Evolutionary conservation across 768 basidiomycete genomes (phyloP), one percentile per base, ranked within the genome.

Genomic region (Coprinopsis marcescibilis): DNA sequence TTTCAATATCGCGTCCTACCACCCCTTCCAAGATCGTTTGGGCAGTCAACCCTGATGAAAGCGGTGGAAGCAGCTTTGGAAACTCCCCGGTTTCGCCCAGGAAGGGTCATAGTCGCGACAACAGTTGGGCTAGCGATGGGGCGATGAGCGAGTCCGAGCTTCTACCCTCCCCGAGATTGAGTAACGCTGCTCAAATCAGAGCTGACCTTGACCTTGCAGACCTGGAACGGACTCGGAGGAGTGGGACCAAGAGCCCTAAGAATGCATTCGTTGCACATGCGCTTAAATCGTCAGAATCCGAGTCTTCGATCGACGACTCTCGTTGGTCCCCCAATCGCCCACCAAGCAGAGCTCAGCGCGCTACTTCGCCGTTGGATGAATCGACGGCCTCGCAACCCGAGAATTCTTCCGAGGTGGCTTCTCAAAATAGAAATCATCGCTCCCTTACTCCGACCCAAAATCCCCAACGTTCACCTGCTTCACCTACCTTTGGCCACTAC

Each of bases 1-100:
- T 23, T 6, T 35, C 48, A 7, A 43, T 43, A 36, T 85, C 87
- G 21, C 78, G 81, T 24, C 82, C 83, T 25, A 64, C 67, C 23
- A 78, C 76, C 8, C 87, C 87, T 27, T 89, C 88, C 1, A 86
- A 84, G 59, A 73, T 87, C 43, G 76, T 78, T n/a, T 89, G 86
- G 86, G 78, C 65, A 52, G 60, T 56, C 60, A 65, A 55, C 58
- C 47, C 44, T 44, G 47, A 26, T 17, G 41, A 30, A 17, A 27
- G 6, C 19, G n/a, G 41, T 17, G 7, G 14, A 4, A 43, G 19
- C 26, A 7, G 11, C 12, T 43, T 30, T 14, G 6, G 11, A 11
- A 4, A 4, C 14, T 26, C 41, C 21, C 27, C 43, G 13, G 13
- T 15, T 29, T 17, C 37, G 20, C 26, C 27, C 13, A 27, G 27